Evolutionary conservation across 345 rosid genomes (phyloP), one percentile per base, ranked within the genome.

Genomic region (Populus pruinosa): DNA sequence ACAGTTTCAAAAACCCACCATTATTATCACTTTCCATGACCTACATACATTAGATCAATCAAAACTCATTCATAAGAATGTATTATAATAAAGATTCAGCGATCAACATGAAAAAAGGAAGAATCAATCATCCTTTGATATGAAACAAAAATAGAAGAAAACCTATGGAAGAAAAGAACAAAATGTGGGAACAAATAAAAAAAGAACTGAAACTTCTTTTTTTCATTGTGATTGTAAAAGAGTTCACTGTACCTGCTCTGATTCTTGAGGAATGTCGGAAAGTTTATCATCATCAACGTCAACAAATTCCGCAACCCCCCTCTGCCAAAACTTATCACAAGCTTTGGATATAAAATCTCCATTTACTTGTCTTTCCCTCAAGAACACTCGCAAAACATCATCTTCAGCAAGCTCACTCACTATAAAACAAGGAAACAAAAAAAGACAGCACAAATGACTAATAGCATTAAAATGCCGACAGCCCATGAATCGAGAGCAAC

Each of bases 261-360:
- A 53, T 80, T 63, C 83, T 76, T 69, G 79, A 63, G 75, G 13
- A 79, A 38, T 27, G 20, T 79, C 84, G 35, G 49, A 78, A 20
- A 67, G 27, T 75, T 70, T 76, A 43, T 33, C 74, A 64, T 77
- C 83, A 77, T 72, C 86, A 77, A 67, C 43, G 70, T 88, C 91
- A 53, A 83, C 83, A 49, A 85, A 84, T 39, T 89, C 85, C n/a
- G 74, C 53, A 69, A 82, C 61, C 12, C 82, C 89, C 72, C 81
- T 82, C 73, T 81, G 84, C 98, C 94, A 95, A 62, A 95, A 81
- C 72, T 80, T 77, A 76, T 95, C 99, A 70, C 91, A 90, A 78
- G 86, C 90, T 87, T 80, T 93, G 55, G 98, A 92, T 78, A 95
- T 79, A 74, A 93, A 87, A 82, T 95, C 98, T 69, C 98, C 99